These are phyloP conservation scores for Heliocybe sulcata DNA, from an alignment of 1,284 basidiomycete species.

Conservation along the genomic window DNA sequence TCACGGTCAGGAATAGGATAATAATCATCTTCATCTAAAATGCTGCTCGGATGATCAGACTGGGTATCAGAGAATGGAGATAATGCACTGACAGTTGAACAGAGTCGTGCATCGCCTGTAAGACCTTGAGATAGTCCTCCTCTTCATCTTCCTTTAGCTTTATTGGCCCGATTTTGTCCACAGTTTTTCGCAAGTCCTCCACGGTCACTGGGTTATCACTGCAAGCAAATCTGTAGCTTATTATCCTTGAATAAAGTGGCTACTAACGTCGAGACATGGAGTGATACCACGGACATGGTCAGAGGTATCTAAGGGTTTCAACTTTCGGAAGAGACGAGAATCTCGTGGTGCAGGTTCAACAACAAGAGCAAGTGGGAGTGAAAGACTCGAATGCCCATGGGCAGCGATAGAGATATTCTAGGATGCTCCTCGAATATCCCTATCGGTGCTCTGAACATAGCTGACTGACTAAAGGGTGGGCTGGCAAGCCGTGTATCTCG, in stretches of 20 bases:
- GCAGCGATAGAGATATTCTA: background rate
- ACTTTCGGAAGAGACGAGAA: too few species aligned
- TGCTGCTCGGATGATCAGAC: background rate
- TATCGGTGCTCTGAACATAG: background rate
- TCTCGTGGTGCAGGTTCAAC: too few species aligned
- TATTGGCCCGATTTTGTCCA: background rate
- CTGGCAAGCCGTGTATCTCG: background rate
- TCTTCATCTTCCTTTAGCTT: conserved; percentile 1
- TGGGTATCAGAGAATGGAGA: background rate
- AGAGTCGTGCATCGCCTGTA: conserved; percentile 4
- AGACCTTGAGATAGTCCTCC: background rate
- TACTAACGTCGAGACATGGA: background rate
- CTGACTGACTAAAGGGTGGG: background rate
- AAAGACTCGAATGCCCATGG: background rate
- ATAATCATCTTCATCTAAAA: conserved; percentile 3
- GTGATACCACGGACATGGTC: conserved; percentile 1
- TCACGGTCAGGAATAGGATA: conserved; percentile 3
- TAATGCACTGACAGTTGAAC: background rate
- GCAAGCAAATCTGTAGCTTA: background rate
- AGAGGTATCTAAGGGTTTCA: background rate
- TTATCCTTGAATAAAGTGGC: background rate
- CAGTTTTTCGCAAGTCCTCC: background rate
- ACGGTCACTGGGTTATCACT: conserved; percentile 3
- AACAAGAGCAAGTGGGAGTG: background rate
- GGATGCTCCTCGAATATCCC: background rate